Conservation (phyloP, 1,284 basidiomycete species). For the Trichosporon sp. region DNA sequence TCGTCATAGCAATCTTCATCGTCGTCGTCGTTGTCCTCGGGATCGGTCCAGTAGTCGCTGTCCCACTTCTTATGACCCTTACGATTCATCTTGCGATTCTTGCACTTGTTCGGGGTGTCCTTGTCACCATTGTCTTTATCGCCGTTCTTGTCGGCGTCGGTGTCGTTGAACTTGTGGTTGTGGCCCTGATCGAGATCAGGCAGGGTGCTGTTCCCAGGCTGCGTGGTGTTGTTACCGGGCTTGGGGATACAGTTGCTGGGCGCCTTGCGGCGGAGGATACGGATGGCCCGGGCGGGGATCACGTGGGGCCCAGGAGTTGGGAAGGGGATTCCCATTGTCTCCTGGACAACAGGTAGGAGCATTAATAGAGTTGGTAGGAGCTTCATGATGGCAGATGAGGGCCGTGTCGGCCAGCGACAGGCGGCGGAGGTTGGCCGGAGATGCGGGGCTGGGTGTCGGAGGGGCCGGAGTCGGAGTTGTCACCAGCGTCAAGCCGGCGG, state of each 20-base stretch:
- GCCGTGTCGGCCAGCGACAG: conserved; percentile 10
- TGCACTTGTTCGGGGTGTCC: background rate
- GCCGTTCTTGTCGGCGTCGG: background rate
- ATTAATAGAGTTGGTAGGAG: background rate
- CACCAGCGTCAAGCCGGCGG: conserved; percentile 15
- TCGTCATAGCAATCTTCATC: background rate
- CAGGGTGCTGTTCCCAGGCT: background rate
- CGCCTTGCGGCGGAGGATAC: background rate
- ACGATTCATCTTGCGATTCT: background rate
- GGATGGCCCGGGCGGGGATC: background rate
- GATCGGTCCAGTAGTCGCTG: background rate
- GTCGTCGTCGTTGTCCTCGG: background rate
- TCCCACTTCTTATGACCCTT: background rate
- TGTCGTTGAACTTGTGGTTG: conserved; percentile 8
- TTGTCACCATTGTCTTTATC: background rate
- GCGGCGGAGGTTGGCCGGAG: background rate
- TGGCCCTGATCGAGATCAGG: conserved; percentile 1
- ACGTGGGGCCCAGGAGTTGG: background rate
- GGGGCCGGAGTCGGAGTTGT: background rate
- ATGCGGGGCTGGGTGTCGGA: background rate
- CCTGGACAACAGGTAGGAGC: background rate
- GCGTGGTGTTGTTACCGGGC: background rate
- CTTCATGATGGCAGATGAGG: background rate
- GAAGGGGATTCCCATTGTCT: background rate
- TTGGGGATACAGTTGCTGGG: background rate